These are phyloP conservation scores for Candida silvicultrix DNA, from an alignment of 805 yeast genomes.

Conservation along the genomic window DNA sequence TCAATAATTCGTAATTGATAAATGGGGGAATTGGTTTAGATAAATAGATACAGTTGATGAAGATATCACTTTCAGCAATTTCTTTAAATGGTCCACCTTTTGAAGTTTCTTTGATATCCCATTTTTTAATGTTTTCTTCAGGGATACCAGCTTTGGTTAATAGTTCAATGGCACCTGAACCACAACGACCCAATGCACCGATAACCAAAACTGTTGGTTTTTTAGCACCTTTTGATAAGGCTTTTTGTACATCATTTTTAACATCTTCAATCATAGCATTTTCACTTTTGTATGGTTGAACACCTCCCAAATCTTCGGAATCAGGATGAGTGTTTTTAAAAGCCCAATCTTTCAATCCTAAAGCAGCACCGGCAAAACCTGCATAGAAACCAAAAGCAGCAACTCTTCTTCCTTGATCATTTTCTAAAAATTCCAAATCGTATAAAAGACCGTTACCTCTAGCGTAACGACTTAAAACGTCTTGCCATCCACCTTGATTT, in stretches of 20 bases:
- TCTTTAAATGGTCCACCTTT: constrained; percentile 96
- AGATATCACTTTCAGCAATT: constrained; percentile 80
- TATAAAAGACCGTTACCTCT: constrained; percentile 86
- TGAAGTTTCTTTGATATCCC: constrained; percentile 98
- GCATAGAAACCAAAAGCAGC: constrained; percentile 99
- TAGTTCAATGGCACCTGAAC: constrained; percentile 91
- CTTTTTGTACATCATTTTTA: constrained; percentile 48
- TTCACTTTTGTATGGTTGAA: constrained; percentile 81
- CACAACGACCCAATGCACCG: constrained; percentile 99
- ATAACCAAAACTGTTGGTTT: constrained; percentile 81
- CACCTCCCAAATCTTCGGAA: constrained; percentile 67
- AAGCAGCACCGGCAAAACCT: constrained; percentile 99
- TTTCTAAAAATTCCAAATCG: constrained; percentile 91
- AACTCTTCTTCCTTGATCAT: constrained; percentile 94
- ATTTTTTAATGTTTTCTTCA: constrained; percentile 71
- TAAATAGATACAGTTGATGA: constrained; percentile 93
- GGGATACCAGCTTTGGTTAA: constrained; percentile 83
- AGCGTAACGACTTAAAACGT: constrained; percentile 83
- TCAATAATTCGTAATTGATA: constrained; percentile 62
- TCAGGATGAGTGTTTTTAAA: constrained; percentile 74
- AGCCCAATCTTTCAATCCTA: constrained; percentile 93
- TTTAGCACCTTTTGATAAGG: constrained; percentile 54
- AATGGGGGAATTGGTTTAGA: constrained; percentile 94
- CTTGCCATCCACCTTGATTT: constrained; percentile 96
- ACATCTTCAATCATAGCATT: constrained; percentile 66